Evolutionary conservation across 2,329 filamentous ascomycete species (phyloP).

Genomic region (Curvularia eragrostidis): DNA sequence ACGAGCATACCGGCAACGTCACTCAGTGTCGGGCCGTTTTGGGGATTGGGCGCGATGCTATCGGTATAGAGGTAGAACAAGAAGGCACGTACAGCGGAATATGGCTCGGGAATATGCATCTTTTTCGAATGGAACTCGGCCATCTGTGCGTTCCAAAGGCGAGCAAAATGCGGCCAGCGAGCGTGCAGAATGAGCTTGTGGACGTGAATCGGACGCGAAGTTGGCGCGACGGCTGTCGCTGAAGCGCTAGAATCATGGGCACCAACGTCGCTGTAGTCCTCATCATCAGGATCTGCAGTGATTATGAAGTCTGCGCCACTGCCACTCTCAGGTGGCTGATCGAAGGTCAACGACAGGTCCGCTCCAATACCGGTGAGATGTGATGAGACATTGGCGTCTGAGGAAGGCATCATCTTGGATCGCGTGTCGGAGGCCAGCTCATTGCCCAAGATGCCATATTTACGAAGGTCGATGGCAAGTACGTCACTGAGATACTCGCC

Average conservation of each 20-base stretch:
- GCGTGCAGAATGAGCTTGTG: constrained; percentile 94
- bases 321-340: constrained; percentile 80
- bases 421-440: constrained; percentile 60
- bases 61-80: constrained; percentile 97
- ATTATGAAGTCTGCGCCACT: constrained; percentile 91
- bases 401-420: constrained; percentile 54
- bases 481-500: constrained; percentile 96
- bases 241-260: constrained; percentile 50
- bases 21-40: constrained; percentile 66
- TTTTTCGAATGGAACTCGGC: constrained; percentile 95
- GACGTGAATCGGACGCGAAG: constrained; percentile 87
- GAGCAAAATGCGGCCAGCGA: constrained; percentile 94
- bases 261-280: constrained; percentile 67
- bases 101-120: constrained; percentile 98
- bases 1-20: constrained; percentile 94
- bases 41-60: constrained; percentile 66
- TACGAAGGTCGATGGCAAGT: constrained; percentile 88
- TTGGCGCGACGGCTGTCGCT: constrained; percentile 42
- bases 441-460: constrained; percentile 89
- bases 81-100: constrained; percentile 91
- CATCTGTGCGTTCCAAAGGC: constrained; percentile 93
- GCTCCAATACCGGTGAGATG: constrained; percentile 73
- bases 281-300: constrained; percentile 81
- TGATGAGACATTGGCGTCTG: constrained; percentile 60
- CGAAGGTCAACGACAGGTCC: constrained; percentile 86